A percentile compares a stretch with the other conserved stretches of the same genome.
These are phyloP conservation scores for Malus hybrid DNA, from an alignment of 331 rosid genomes.

Conservation along the genomic window DNA sequence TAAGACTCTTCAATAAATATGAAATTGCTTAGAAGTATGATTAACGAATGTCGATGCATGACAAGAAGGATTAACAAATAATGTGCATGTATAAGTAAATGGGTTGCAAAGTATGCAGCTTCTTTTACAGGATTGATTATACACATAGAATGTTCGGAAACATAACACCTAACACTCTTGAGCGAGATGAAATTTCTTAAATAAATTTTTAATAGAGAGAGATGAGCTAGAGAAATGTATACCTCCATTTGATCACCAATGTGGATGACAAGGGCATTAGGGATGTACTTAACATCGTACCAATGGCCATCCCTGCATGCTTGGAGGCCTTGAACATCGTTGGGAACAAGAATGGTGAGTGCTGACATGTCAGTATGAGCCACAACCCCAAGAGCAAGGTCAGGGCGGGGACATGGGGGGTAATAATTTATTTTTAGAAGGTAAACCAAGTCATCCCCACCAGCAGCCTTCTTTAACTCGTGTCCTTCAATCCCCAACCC, in stretches of 20 bases:
- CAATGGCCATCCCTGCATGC: conserved; percentile 52
- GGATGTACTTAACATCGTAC: conserved; percentile 57
- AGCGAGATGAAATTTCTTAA: too few relatives aligned
- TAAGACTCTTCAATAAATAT: too few relatives aligned
- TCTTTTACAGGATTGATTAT: too few relatives aligned
- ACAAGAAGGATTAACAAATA: too few relatives aligned
- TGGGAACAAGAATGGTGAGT: conserved; percentile 54
- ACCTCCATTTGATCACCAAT: conserved; percentile 76
- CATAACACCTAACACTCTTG: too few relatives aligned
- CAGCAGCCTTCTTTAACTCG: conserved; percentile 34
- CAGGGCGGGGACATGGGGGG: conserved; percentile 60
- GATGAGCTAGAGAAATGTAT: neutral
- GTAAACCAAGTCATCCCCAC: conserved; percentile 46
- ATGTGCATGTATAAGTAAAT: too few relatives aligned
- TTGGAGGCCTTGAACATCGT: conserved; percentile 69
- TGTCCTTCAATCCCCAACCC: conserved; percentile 56
- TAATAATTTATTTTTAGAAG: conserved; percentile 64
- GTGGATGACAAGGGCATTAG: conserved; percentile 62
- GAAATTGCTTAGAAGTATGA: too few relatives aligned
- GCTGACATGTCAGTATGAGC: conserved; percentile 62
- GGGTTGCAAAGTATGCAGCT: too few relatives aligned
- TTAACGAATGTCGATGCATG: too few relatives aligned
- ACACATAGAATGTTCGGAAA: too few relatives aligned
- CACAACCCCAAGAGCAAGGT: conserved; percentile 59
- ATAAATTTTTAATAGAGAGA: too few relatives aligned